Evolutionary conservation across 73 alveolate species (phyloP).

Genomic region (Durusdinium trenchii): DNA sequence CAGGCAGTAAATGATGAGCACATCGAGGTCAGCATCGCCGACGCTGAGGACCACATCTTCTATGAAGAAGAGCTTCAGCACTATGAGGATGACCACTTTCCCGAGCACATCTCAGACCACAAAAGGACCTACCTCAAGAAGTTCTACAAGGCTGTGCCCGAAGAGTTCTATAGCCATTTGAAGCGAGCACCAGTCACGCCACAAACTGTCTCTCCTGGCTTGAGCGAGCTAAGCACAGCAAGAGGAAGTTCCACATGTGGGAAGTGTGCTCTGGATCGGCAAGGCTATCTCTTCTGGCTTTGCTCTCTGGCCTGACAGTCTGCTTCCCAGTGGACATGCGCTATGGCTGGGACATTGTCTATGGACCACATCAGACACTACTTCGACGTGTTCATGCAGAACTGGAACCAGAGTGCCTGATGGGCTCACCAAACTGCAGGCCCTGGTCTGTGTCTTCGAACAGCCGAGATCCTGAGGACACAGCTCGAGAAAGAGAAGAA

Average conservation of each 20-base stretch:
- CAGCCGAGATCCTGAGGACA: background rate
- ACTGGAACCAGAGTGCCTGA: background rate
- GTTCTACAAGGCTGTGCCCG: background rate
- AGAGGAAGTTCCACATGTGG: background rate
- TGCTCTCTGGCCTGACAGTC: background rate
- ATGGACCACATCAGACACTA: background rate
- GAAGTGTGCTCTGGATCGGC: background rate
- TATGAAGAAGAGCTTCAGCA: background rate
- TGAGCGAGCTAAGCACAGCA: background rate
- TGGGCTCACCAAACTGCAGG: background rate
- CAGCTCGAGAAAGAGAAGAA: background rate
- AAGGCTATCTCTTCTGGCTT: background rate
- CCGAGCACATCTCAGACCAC: background rate
- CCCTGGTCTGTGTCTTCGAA: background rate
- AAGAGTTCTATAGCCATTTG: background rate
- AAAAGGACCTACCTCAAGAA: background rate
- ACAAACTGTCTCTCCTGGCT: background rate
- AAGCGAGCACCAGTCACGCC: background rate
- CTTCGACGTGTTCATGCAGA: background rate
- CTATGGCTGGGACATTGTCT: conserved; percentile 47
- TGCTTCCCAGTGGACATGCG: background rate
- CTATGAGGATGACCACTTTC: background rate
- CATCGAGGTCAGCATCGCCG: background rate
- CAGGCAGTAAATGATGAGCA: too few relatives aligned
- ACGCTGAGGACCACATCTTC: background rate